These are phyloP conservation scores for Gynandropsis gynandra DNA, from an alignment of 345 rosid species.

Conservation along the genomic window DNA sequence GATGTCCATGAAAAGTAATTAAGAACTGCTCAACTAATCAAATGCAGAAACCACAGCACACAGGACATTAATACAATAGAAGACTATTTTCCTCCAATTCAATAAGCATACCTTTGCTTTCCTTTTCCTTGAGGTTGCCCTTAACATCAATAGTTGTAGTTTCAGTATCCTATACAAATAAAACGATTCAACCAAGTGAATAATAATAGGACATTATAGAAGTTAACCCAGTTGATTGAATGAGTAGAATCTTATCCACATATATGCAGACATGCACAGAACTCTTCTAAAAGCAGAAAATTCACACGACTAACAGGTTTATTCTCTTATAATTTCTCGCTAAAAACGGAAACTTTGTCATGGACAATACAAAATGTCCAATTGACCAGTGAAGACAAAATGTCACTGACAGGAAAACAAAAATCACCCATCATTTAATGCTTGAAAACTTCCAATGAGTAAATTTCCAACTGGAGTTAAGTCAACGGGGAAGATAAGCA, in stretches of 20 bases:
- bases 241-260: no score
- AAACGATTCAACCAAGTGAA: constrained; percentile 16
- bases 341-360: no score
- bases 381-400: no score
- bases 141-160: constrained; percentile 30
- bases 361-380: no score
- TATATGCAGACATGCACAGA: no score
- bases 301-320: no score
- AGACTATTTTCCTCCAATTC: background rate
- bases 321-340: no score
- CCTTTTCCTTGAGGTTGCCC: constrained; percentile 31
- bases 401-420: constrained; percentile 3
- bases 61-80: constrained; percentile 4
- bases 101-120: constrained; percentile 38
- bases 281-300: no score
- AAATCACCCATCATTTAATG: background rate
- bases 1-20: constrained; percentile 20
- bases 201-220: background rate
- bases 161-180: constrained; percentile 44
- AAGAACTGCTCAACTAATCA: constrained; percentile 14
- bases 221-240: no score
- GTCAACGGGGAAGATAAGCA: background rate
- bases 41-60: constrained; percentile 7
- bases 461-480: no score
- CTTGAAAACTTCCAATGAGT: background rate